Percentiles rank a stretch among this genome's conserved stretches.
These are phyloP conservation scores for Myxozyma neotropica DNA, from an alignment of 805 yeast genomes.

Conservation along the genomic window DNA sequence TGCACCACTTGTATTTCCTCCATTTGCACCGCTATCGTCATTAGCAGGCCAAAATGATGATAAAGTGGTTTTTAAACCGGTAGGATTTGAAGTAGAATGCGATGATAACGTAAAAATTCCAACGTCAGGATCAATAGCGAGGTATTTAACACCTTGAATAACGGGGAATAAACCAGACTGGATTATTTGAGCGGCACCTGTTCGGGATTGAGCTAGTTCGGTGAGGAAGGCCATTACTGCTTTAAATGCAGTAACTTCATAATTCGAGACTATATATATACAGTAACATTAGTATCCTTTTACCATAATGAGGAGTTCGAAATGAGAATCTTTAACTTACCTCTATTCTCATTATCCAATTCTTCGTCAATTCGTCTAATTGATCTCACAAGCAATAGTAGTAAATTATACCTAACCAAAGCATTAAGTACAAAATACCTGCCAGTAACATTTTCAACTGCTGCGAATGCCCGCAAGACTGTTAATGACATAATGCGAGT, in stretches of 20 bases:
- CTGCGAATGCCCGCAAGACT: slow-evolving; percentile 68
- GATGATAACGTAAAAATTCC: slow-evolving; percentile 51
- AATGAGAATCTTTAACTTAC: not conserved
- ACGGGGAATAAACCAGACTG: slow-evolving; percentile 72
- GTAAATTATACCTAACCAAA: slow-evolving; percentile 65
- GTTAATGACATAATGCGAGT: slow-evolving; percentile 74
- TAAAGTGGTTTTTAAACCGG: not conserved
- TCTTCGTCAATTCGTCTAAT: slow-evolving; percentile 71
- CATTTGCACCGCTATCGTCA: not conserved
- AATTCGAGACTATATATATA: slow-evolving; percentile 55
- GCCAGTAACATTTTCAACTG: slow-evolving; percentile 54
- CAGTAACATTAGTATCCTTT: too few species aligned
- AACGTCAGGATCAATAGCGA: slow-evolving; percentile 75
- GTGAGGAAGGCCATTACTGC: slow-evolving; percentile 68
- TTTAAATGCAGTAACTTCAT: slow-evolving; percentile 77
- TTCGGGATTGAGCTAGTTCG: slow-evolving; percentile 72
- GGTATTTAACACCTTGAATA: slow-evolving; percentile 57
- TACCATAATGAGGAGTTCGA: too few species aligned
- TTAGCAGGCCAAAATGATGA: slow-evolving; percentile 22
- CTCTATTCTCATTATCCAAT: slow-evolving; percentile 40
- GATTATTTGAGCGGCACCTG: slow-evolving; percentile 75
- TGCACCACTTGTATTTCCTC: slow-evolving; percentile 4
- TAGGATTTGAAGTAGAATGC: slow-evolving; percentile 9
- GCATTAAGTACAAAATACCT: slow-evolving; percentile 61
- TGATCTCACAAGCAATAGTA: slow-evolving; percentile 65